Evolutionary conservation across 345 rosid genomes (phyloP), one percentile per base, ranked within the genome.

Genomic region (Populus nigra): DNA sequence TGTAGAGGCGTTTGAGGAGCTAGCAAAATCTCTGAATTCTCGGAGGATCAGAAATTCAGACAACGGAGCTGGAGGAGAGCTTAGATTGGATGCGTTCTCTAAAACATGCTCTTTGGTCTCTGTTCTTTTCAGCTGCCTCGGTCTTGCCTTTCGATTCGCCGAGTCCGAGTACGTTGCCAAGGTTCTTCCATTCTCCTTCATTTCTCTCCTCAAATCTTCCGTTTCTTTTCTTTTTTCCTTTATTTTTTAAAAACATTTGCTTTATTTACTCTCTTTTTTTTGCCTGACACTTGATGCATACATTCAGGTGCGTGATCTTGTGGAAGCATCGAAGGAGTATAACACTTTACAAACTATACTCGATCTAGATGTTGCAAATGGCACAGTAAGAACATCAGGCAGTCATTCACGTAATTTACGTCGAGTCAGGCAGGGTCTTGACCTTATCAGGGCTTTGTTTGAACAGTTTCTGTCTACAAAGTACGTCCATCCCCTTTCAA

Each of bases 391-490:
- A 81, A 83, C 88, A 38, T 87, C 90, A 0, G 97, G 98, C 71
- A 94, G 97, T 76, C 90, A 87, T 85, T 84, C 97, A 0, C 91
- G 98, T 22, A 93, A 94, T 69, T 79, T 94, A 25, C 81, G 97
- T n/a, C 88, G 98, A 3, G 97, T 93, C 18, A 88, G 98, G 76
- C 97, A 91, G 88, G 97, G 98, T 70, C 91, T 93, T 74, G 98
- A 93, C 71, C 94, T 93, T 79, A 87, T 94, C 83, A 86, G 97
- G 65, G 97, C 91, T 75, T 81, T 94, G 55, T 93, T 94, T 38
- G 90, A 90, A 73, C 88, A 91, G 27, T 94, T 93, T 65, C 63
- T 94, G 77, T 78, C 91, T 35, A 73, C 89, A 1, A 81, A 87
- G 93, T 90, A 86, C 1, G 84, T 69, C 66, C 39, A 33, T 20